Evolutionary conservation across 1,284 basidiomycete genomes (phyloP).

Genomic region (Peniophora sp.): DNA sequence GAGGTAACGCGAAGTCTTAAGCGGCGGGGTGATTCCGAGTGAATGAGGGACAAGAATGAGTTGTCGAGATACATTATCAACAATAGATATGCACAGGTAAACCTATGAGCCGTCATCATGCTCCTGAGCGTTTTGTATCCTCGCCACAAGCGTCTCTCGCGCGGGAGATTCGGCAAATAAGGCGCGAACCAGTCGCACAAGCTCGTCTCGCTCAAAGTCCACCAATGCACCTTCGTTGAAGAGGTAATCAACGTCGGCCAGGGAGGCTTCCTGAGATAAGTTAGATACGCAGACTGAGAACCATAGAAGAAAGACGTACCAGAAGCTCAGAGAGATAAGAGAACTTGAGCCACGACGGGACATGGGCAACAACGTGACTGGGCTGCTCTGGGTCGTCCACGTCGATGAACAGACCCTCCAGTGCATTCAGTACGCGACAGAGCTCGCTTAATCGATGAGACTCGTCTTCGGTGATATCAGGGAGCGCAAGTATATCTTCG

Average conservation of each 20-base stretch:
- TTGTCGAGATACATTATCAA: too few relatives aligned
- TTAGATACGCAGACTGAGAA: conserved; percentile 6
- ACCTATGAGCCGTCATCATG: too few relatives aligned
- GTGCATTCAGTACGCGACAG: conserved; percentile 67
- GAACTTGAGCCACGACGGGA: conserved; percentile 92
- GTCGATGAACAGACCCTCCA: conserved; percentile 78
- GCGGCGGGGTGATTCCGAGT: too few relatives aligned
- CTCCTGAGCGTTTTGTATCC: too few relatives aligned
- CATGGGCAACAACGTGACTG: conserved; percentile 67
- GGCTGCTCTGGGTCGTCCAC: conserved; percentile 33
- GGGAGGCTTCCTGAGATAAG: conserved; percentile 69
- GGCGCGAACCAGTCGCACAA: conserved; percentile 75
- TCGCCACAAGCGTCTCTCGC: background rate
- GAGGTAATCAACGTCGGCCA: conserved; percentile 89
- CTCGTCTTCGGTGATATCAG: conserved; percentile 89
- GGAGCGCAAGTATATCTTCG: conserved; percentile 68
- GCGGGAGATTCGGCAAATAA: conserved; percentile 84
- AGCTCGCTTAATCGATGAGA: conserved; percentile 80
- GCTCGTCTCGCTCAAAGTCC: conserved; percentile 83
- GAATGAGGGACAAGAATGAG: too few relatives aligned
- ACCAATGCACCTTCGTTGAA: conserved; percentile 88
- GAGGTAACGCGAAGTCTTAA: too few relatives aligned
- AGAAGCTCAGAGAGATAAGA: conserved; percentile 87
- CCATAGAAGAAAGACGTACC: conserved; percentile 39
- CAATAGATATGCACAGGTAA: too few relatives aligned